Conservation (phyloP, 108 stramenopile genomes). For the Chaetoceros muelleri region DNA sequence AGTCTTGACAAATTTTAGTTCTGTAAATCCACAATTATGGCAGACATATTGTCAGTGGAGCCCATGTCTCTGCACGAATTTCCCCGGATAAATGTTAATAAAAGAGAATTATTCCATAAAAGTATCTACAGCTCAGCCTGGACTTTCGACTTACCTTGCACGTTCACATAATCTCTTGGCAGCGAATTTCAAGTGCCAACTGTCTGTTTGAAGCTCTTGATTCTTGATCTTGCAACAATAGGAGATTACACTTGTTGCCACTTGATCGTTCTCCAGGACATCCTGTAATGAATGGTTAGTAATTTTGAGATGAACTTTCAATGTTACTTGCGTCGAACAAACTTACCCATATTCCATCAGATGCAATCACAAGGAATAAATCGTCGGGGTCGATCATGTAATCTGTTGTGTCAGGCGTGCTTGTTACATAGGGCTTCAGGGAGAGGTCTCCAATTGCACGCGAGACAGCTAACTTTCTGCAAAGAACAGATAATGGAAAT, state of each 20-base stretch:
- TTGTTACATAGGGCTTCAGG: slow-evolving; percentile 82
- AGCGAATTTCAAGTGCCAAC: slow-evolving; percentile 71
- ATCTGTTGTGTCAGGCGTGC: slow-evolving; percentile 73
- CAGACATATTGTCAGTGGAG: slow-evolving; percentile 71
- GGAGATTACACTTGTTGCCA: slow-evolving; percentile 74
- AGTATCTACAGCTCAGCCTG: slow-evolving; percentile 1
- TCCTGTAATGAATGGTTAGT: too few species aligned
- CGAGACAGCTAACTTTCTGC: too few species aligned
- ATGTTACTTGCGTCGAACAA: too few species aligned
- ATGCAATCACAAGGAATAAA: slow-evolving; percentile 78
- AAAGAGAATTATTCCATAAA: neutral
- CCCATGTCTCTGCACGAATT: slow-evolving; percentile 30
- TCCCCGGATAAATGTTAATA: neutral
- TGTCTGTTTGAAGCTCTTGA: slow-evolving; percentile 56
- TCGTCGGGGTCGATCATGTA: slow-evolving; percentile 78
- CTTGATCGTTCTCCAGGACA: slow-evolving; percentile 76
- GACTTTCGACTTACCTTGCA: slow-evolving; percentile 28
- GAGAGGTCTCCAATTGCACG: slow-evolving; percentile 89
- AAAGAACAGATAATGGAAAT: too few species aligned
- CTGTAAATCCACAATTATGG: slow-evolving; percentile 61
- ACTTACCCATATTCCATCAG: slow-evolving; percentile 85
- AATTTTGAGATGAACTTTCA: too few species aligned
- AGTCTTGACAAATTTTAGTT: too few species aligned
- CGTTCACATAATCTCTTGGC: slow-evolving; percentile 65
- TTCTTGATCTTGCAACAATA: slow-evolving; percentile 78